Conservation (phyloP, 352 stramenopile genomes). For the Pythium periplocum region DNA sequence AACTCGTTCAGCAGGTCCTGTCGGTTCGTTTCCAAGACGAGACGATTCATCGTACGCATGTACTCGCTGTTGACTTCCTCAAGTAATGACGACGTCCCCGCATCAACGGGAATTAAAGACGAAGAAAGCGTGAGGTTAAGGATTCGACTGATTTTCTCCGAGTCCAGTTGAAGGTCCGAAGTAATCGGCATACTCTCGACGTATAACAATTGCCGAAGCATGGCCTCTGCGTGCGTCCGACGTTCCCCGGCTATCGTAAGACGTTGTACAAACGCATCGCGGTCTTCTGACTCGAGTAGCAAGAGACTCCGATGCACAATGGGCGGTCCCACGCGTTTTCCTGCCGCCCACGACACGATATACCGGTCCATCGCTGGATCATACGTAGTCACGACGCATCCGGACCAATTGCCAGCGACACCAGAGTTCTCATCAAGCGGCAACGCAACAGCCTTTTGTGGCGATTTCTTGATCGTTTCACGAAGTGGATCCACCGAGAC, state of each 20-base stretch:
- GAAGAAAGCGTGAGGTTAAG: conserved; percentile 62
- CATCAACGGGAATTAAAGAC: conserved; percentile 37
- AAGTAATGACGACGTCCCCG: conserved; percentile 59
- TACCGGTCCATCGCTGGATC: conserved; percentile 39
- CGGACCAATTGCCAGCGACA: conserved; percentile 58
- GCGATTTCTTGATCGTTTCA: conserved; percentile 9
- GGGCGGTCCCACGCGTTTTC: conserved; percentile 62
- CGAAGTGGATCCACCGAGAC: conserved; percentile 9
- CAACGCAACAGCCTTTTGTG: conserved; percentile 57
- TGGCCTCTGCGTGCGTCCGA: conserved; percentile 51
- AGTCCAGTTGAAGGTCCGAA: conserved; percentile 57
- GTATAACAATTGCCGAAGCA: conserved; percentile 58
- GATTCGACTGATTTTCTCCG: conserved; percentile 68
- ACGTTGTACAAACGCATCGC: conserved; percentile 36
- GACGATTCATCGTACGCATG: conserved; percentile 91
- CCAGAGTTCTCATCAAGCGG: conserved; percentile 54
- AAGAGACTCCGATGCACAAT: conserved; percentile 57
- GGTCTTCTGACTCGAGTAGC: conserved; percentile 56
- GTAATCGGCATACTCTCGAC: conserved; percentile 76
- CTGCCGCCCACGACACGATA: conserved; percentile 70
- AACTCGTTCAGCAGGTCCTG: conserved; percentile 59
- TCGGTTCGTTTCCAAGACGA: conserved; percentile 85
- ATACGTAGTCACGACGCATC: conserved; percentile 69
- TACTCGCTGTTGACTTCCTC: conserved; percentile 91
- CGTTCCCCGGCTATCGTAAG: conserved; percentile 36